Conservation (phyloP, 345 rosid species). For the Acer campestre region DNA sequence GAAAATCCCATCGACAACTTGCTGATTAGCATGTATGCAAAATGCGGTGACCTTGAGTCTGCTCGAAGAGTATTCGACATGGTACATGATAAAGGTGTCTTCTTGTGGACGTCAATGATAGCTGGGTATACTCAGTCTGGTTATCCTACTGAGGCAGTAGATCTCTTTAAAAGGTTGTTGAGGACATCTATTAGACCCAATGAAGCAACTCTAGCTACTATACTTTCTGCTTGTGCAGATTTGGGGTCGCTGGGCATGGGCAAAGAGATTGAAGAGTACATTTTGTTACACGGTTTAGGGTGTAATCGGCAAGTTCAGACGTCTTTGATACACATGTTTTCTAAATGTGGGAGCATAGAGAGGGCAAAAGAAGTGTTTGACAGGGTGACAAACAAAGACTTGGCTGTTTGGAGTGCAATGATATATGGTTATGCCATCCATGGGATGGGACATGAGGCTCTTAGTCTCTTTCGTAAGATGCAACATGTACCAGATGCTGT, state of each 20-base stretch:
- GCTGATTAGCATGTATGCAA: slow-evolving; percentile 35
- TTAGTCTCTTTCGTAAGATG: slow-evolving; percentile 30
- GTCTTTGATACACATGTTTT: slow-evolving; percentile 35
- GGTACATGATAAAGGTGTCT: slow-evolving; percentile 20
- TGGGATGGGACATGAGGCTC: slow-evolving; percentile 33
- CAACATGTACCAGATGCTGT: slow-evolving; percentile 26
- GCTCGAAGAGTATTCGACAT: slow-evolving; percentile 28
- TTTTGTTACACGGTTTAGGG: slow-evolving; percentile 18
- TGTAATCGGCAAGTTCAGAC: slow-evolving; percentile 25
- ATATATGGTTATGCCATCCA: slow-evolving; percentile 34
- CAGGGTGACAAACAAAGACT: slow-evolving; percentile 15
- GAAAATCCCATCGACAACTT: slow-evolving; percentile 25
- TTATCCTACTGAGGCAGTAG: slow-evolving; percentile 26
- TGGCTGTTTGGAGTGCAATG: slow-evolving; percentile 34
- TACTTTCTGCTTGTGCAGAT: slow-evolving; percentile 38
- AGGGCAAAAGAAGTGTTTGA: slow-evolving; percentile 30
- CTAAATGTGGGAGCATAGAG: slow-evolving; percentile 31
- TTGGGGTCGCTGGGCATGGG: slow-evolving; percentile 23
- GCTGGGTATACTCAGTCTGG: slow-evolving; percentile 22
- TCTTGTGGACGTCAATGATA: slow-evolving; percentile 36
- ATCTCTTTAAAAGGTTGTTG: slow-evolving; percentile 28
- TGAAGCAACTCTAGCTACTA: slow-evolving; percentile 25
- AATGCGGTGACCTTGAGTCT: slow-evolving; percentile 30
- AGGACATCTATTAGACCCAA: slow-evolving; percentile 28
- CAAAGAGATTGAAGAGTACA: slow-evolving; percentile 27